A percentile compares a stretch with the other conserved stretches of the same genome.
phyloP scores from a whole-genome alignment of 495 filamentous ascomycete genomes.

The Zalerion maritima region DNA sequence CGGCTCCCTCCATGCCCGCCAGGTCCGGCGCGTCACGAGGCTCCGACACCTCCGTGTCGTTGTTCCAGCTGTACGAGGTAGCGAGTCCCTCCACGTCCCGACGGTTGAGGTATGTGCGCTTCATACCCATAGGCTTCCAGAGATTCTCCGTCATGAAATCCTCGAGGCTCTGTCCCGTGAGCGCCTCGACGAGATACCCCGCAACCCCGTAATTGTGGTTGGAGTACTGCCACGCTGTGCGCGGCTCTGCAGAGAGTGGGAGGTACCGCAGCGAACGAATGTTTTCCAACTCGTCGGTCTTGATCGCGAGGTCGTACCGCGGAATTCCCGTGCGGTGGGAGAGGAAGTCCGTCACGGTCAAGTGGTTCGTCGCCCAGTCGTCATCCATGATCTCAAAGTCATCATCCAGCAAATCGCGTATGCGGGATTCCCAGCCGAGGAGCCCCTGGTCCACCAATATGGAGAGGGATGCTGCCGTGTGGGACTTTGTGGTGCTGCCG shows the following conservation, averaged over 20 bases:
- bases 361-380: slow-evolving; percentile 27
- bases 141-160: slow-evolving; percentile 25
- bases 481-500: slow-evolving; percentile 42
- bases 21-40: slow-evolving; percentile 11
- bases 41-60: slow-evolving; percentile 2
- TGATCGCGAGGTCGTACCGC: slow-evolving; percentile 22
- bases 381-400: slow-evolving; percentile 40
- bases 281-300: slow-evolving; percentile 11
- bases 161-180: slow-evolving; percentile 27
- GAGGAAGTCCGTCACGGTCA: slow-evolving; percentile 36
- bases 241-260: slow-evolving; percentile 21
- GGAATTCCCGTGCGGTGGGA: slow-evolving; percentile 37
- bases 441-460: slow-evolving; percentile 28
- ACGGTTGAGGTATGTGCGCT: slow-evolving; percentile 31
- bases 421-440: slow-evolving; percentile 33
- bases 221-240: slow-evolving; percentile 33
- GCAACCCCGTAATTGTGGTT: slow-evolving; percentile 37
- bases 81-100: slow-evolving; percentile 17
- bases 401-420: slow-evolving; percentile 33
- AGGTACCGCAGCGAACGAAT: slow-evolving; percentile 30
- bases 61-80: slow-evolving; percentile 18
- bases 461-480: slow-evolving; percentile 35
- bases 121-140: slow-evolving; percentile 36
- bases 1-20: slow-evolving; percentile 29
- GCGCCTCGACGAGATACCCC: slow-evolving; percentile 26